These are phyloP conservation scores for Simmondsia chinensis DNA, from an alignment of 148 eudicot genomes.

Conservation along the genomic window DNA sequence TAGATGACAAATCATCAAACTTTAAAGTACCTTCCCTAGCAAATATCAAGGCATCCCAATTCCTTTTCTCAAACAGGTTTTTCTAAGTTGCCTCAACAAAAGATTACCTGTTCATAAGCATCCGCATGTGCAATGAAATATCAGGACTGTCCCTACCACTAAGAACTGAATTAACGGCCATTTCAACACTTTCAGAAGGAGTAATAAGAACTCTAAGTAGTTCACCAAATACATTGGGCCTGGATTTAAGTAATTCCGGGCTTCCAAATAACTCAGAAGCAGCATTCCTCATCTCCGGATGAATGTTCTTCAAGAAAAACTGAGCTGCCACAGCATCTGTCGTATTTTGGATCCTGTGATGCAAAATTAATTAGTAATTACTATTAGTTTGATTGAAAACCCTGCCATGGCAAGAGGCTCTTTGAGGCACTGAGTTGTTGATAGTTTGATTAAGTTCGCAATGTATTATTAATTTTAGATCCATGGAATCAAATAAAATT, in stretches of 20 bases:
- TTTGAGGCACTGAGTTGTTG: too few species aligned
- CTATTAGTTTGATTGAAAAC: too few species aligned
- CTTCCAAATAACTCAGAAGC: slow-evolving; percentile 65
- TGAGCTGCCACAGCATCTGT: slow-evolving; percentile 96
- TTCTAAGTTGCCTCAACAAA: too few species aligned
- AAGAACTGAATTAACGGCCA: slow-evolving; percentile 67
- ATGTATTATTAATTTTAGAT: too few species aligned
- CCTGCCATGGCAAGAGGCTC: too few species aligned
- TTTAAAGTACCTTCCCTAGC: too few species aligned
- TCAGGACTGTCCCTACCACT: slow-evolving; percentile 49
- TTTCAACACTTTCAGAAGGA: slow-evolving; percentile 61
- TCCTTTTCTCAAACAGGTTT: too few species aligned
- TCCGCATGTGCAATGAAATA: slow-evolving; percentile 80
- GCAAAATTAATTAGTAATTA: too few species aligned
- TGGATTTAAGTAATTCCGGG: slow-evolving; percentile 41
- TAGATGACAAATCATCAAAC: too few species aligned
- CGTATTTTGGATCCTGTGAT: slow-evolving; percentile 74
- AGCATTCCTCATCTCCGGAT: slow-evolving; percentile 55
- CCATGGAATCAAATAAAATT: too few species aligned
- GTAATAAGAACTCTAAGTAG: slow-evolving; percentile 68
- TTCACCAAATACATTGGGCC: slow-evolving; percentile 90
- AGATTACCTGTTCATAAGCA: slow-evolving; percentile 96
- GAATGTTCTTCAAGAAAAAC: slow-evolving; percentile 80
- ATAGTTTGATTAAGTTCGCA: not conserved
- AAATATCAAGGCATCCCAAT: too few species aligned